phyloP scores from a whole-genome alignment of 1,139 yeast genomes.

The Saccharomyces uvarum region DNA sequence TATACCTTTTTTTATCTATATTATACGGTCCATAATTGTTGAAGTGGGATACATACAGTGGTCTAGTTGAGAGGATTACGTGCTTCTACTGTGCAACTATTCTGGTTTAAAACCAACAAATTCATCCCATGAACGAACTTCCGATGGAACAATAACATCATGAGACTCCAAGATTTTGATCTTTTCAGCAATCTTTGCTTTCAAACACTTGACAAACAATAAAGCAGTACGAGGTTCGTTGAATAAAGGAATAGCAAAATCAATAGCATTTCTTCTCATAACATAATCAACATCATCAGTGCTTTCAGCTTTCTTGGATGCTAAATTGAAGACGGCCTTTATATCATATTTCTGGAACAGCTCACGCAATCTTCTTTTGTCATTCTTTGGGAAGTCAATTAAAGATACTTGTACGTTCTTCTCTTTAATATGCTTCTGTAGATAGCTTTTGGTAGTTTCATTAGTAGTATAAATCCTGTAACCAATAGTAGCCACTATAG shows the following conservation, averaged over 20 bases:
- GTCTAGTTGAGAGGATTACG: too few species aligned
- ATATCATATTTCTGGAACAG: slow-evolving; percentile 81
- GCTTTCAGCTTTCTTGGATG: slow-evolving; percentile 78
- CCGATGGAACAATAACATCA: slow-evolving; percentile 59
- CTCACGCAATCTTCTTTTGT: slow-evolving; percentile 87
- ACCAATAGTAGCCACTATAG: slow-evolving; percentile 51
- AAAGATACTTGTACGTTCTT: slow-evolving; percentile 41
- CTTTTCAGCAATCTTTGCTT: slow-evolving; percentile 59
- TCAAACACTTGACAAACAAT: slow-evolving; percentile 78
- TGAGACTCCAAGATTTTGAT: slow-evolving; percentile 34
- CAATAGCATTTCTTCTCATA: slow-evolving; percentile 98
- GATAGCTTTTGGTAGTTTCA: slow-evolving; percentile 60
- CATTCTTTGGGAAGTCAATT: slow-evolving; percentile 85
- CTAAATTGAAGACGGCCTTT: slow-evolving; percentile 84
- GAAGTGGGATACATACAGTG: too few species aligned
- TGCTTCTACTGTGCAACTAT: too few species aligned
- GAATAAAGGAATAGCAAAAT: slow-evolving; percentile 90
- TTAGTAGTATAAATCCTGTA: slow-evolving; percentile 78
- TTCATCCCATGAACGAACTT: slow-evolving; percentile 94
- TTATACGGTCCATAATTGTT: too few species aligned
- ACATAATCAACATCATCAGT: slow-evolving; percentile 85
- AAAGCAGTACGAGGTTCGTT: slow-evolving; percentile 92
- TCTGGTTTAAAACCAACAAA: slow-evolving; percentile 81
- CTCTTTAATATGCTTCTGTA: slow-evolving; percentile 40
- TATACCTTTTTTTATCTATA: too few species aligned